Base-by-base conservation (phyloP, 2,329 filamentous ascomycete species). In the Macroventuria anomochaeta region DNA sequence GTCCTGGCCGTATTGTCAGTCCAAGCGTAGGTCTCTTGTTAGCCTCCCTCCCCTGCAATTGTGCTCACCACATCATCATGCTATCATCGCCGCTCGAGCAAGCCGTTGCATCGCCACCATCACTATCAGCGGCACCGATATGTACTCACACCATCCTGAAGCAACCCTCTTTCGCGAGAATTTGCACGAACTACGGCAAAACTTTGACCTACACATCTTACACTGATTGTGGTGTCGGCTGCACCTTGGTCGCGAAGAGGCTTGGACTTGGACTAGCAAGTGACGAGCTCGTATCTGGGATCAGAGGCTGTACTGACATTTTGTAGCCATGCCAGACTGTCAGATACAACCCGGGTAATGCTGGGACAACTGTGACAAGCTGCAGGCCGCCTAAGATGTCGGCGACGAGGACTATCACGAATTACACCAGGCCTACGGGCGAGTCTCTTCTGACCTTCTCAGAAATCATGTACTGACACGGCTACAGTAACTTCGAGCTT, bases 251-350 rank as follows among this genome's bases (percentile, higher is more conserved):
- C 10, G 69, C 61, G 3, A 34, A 37, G 37, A 28, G 12, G 10
- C 41, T 70, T 1, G 69, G 70, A 1, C 34, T 63, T 6, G 70
- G 68, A 13, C 51, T 68, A 20, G 70, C 71, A 32, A 50, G 62
- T 58, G n/a, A 15, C 15, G 28, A 12, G 7, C 28, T 12, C 13
- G 41, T 37, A n/a, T 32, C 11, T 28, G 13, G 43, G 11, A 26
- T 33, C 15, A 5, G 10, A 6, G 2, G 1, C n/a, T 25, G 34
- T 41, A 31, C 57, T 62, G 23, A 56, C 21, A 5, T 3, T 13
- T 13, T 12, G 13, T 34, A 70, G 67, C 62, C 64, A 2, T 71
- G 67, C 42, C 57, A 25, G 12, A 57, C 40, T 3, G 25, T 62
- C 2, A 63, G 48, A 6, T 66, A 53, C n/a, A 46, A 63, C 6